These are phyloP conservation scores for Dactylellina leptospora DNA, from an alignment of 2,329 filamentous ascomycete species.

Conservation along the genomic window DNA sequence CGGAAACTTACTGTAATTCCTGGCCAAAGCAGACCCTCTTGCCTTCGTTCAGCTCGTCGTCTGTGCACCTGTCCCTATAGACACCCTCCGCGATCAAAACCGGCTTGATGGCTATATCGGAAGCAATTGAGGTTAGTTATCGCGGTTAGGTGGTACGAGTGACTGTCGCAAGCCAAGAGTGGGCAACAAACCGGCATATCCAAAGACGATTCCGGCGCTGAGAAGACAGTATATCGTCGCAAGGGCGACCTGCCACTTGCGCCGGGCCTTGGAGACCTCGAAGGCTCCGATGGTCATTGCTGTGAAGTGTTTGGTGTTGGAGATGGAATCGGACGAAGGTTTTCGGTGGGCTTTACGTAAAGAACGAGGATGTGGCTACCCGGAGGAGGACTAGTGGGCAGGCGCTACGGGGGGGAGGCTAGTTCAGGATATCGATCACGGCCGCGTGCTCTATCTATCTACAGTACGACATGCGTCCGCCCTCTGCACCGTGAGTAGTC, in stretches of 20 bases:
- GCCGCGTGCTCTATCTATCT: too few species aligned
- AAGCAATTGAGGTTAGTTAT: slow-evolving; percentile 8
- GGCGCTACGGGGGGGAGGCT: background rate
- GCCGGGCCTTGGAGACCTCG: slow-evolving; percentile 60
- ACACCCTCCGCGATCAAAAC: slow-evolving; percentile 77
- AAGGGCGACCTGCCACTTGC: slow-evolving; percentile 69
- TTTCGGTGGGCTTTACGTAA: background rate
- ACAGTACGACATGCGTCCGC: too few species aligned
- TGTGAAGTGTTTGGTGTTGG: slow-evolving; percentile 28
- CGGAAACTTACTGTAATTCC: slow-evolving; percentile 66
- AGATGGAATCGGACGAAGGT: background rate
- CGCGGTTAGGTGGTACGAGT: slow-evolving; percentile 17
- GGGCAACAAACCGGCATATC: slow-evolving; percentile 69
- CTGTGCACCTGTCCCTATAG: slow-evolving; percentile 72
- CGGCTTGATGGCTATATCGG: slow-evolving; percentile 73
- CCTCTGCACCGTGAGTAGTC: too few species aligned
- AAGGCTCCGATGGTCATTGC: slow-evolving; percentile 59
- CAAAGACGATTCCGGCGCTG: slow-evolving; percentile 81
- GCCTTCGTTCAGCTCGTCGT: slow-evolving; percentile 64
- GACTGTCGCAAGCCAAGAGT: background rate
- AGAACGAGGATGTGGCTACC: background rate
- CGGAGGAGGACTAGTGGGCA: background rate
- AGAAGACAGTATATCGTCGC: slow-evolving; percentile 78
- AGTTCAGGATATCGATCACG: too few species aligned
- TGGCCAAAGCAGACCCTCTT: slow-evolving; percentile 68